Evolutionary conservation across 2,329 filamentous ascomycete genomes (phyloP), one percentile per base, ranked within the genome.

Genomic region (Chrysosporium keratinophilum): DNA sequence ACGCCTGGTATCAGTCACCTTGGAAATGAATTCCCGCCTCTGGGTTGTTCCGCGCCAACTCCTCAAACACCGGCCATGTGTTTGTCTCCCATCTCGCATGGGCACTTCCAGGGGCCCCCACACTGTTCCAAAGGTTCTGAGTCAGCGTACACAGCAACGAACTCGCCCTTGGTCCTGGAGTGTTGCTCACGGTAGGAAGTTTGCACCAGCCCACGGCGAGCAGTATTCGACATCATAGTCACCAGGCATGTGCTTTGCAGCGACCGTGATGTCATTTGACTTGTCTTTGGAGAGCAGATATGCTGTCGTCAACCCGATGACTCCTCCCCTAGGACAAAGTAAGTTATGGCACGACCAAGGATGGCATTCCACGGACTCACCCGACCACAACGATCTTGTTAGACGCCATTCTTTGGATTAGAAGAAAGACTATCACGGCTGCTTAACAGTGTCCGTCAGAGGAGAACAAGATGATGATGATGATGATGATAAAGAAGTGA

Each of bases 161-260:
- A n/a, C n/a, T n/a, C n/a, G n/a, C n/a, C n/a, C n/a, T n/a, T 15
- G 31, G 14, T 10, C 2, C 7, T 14, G 44, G 7, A 14, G 14
- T 3, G 31, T 33, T 34, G n/a, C 82, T 57, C 63, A 87, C 83
- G 85, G 88, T 56, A 85, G 68, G 63, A 82, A 83, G 64, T 93
- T 91, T 57, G 88, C 88, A 12, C 88, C 88, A 2, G 88, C 88
- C 85, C 87, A 94, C 0, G 88, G 88, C 5, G 87, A 94, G 0
- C 87, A 84, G 67, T 95, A 96, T 74, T 94, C 85, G 60, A 90
- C 84, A 60, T 91, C 86, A 69, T 91, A 93, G 72, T 96, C 90
- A 35, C 90, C 90, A 0, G 90, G 90, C 85, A 95, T 93, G 66
- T 95, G 86, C 65, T 91, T 94, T 4, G 88, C 85, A 33, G 88